Evolutionary conservation across 257 asterid species (phyloP).

Genomic region (Linaria vulgaris): DNA sequence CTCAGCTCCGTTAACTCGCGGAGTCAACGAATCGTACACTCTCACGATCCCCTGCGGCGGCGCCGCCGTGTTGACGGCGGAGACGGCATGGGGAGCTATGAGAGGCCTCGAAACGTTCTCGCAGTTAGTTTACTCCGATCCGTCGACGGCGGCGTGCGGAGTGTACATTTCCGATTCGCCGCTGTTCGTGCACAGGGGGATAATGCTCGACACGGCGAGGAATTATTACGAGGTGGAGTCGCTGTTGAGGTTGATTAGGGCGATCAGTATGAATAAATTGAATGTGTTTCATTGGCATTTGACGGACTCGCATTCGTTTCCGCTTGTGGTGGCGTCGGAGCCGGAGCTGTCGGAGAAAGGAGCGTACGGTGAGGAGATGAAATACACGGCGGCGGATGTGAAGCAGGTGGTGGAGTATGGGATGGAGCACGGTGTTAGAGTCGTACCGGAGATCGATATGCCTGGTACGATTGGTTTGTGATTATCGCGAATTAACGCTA

Average conservation of each 20-base stretch:
- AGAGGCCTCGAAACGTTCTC: conserved; percentile 87
- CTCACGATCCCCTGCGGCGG: conserved; percentile 42
- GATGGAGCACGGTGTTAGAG: conserved; percentile 76
- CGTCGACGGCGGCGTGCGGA: conserved; percentile 51
- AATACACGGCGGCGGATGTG: conserved; percentile 72
- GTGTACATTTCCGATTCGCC: conserved; percentile 62
- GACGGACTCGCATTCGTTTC: conserved; percentile 91
- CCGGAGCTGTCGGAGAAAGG: conserved; percentile 70
- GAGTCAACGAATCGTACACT: conserved; percentile 80
- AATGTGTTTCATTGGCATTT: conserved; percentile 97
- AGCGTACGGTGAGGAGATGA: conserved; percentile 70
- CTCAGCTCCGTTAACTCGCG: conserved; percentile 53
- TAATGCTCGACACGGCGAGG: conserved; percentile 79
- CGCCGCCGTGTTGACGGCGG: conserved; percentile 45
- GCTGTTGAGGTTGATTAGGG: conserved; percentile 62
- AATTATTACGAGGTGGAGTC: conserved; percentile 60
- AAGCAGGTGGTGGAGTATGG: conserved; percentile 62
- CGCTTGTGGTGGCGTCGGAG: conserved; percentile 74
- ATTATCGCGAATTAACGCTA: too few relatives aligned
- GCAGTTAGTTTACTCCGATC: conserved; percentile 62
- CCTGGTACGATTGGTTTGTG: conserved; percentile 57
- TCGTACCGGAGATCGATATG: conserved; percentile 94
- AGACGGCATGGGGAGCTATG: conserved; percentile 87
- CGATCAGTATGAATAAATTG: conserved; percentile 89
- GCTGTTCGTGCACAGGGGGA: conserved; percentile 66